These are phyloP conservation scores for Fallopia convolvulus DNA, from an alignment of 148 eudicot genomes.

Conservation along the genomic window DNA sequence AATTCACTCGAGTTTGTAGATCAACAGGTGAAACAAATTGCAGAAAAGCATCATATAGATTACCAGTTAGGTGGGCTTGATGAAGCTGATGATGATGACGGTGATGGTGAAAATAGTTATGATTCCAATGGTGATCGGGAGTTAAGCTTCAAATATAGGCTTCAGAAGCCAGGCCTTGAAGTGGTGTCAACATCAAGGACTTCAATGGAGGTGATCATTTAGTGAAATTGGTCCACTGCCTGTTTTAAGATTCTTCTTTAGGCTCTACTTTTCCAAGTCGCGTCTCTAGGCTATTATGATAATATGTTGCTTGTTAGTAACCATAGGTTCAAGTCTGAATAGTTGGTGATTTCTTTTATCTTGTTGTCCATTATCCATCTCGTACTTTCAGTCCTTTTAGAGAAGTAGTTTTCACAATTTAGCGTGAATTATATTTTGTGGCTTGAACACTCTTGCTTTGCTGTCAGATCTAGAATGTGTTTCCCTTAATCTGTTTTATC, in stretches of 20 bases:
- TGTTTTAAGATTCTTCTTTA: neutral
- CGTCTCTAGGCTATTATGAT: neutral
- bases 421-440: neutral
- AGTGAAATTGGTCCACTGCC: neutral
- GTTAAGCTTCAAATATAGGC: constrained; percentile 66
- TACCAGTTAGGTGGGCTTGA: constrained; percentile 61
- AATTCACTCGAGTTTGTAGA: constrained; percentile 80
- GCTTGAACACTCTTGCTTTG: neutral
- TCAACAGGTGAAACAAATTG: constrained; percentile 46
- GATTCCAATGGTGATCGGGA: constrained; percentile 55
- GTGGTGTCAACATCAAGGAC: constrained; percentile 44
- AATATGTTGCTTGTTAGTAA: neutral
- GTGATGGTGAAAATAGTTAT: constrained; percentile 44
- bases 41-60: constrained; percentile 88
- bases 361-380: neutral
- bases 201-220: constrained; percentile 76
- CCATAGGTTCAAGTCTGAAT: neutral
- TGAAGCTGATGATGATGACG: constrained; percentile 49
- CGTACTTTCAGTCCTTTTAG: neutral
- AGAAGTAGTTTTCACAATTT: neutral
- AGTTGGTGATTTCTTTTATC: neutral
- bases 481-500: neutral
- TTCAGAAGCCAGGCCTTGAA: constrained; percentile 52
- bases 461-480: neutral
- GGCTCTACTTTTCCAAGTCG: neutral